Percentiles rank a stretch among this genome's conserved stretches.
Conservation (phyloP, 352 stramenopile species). For the Pythium brachiatum region DNA sequence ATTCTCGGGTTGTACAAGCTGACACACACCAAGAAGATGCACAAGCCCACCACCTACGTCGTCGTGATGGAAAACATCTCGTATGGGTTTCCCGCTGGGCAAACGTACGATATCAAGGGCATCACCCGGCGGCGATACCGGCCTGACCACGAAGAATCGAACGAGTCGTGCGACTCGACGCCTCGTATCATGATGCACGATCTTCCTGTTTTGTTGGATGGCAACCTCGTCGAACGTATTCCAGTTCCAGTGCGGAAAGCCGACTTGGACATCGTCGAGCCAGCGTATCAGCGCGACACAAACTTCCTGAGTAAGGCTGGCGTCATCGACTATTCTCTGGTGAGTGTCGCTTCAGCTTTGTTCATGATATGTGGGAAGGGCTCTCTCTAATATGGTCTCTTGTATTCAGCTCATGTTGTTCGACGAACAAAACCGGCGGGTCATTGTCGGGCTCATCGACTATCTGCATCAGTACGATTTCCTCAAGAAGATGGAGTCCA, state of each 20-base stretch:
- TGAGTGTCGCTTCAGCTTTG: conserved; percentile 28
- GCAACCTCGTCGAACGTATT: conserved; percentile 77
- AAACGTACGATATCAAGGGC: conserved; percentile 88
- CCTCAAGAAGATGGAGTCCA: conserved; percentile 89
- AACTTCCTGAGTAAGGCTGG: conserved; percentile 66
- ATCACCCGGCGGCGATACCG: conserved; percentile 72
- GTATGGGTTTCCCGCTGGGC: conserved; percentile 69
- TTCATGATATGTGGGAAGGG: background rate
- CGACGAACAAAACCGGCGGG: conserved; percentile 69
- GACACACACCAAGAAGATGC: conserved; percentile 48
- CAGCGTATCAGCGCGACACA: conserved; percentile 77
- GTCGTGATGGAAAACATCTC: conserved; percentile 88
- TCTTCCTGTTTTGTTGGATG: conserved; percentile 75
- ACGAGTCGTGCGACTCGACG: conserved; percentile 15
- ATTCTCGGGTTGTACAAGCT: conserved; percentile 85
- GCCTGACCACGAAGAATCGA: conserved; percentile 34
- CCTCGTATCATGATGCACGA: conserved; percentile 29
- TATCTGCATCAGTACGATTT: conserved; percentile 89
- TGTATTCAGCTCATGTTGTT: conserved; percentile 64
- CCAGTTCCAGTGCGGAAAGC: conserved; percentile 68
- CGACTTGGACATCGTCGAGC: conserved; percentile 59
- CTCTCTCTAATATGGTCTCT: background rate
- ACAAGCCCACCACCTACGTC: conserved; percentile 80
- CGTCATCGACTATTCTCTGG: conserved; percentile 86
- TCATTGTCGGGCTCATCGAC: conserved; percentile 81